Evolutionary conservation across 2,329 filamentous ascomycete species (phyloP).

Genomic region (Neoascochyta sp.): DNA sequence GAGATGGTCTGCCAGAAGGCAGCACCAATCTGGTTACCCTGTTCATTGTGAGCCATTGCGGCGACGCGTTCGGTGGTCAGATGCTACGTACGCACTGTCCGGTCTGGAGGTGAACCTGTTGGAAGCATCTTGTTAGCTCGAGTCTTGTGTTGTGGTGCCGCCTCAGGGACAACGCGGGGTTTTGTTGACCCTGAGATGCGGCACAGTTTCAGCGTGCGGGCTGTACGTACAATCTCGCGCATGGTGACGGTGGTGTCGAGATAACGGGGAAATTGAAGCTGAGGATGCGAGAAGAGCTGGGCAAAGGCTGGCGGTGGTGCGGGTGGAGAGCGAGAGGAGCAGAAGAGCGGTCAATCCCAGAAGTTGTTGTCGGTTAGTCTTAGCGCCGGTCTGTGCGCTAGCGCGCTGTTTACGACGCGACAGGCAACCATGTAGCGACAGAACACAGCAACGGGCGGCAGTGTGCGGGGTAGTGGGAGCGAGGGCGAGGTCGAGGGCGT

Average conservation of each 20-base stretch:
- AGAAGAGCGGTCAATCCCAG: slow-evolving; percentile 28
- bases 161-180: slow-evolving; percentile 42
- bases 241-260: slow-evolving; percentile 47
- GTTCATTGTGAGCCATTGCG: slow-evolving; percentile 31
- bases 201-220: slow-evolving; percentile 40
- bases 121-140: slow-evolving; percentile 52
- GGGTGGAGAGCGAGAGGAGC: slow-evolving; percentile 28
- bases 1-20: slow-evolving; percentile 82
- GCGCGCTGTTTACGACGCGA: slow-evolving; percentile 16
- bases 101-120: slow-evolving; percentile 98
- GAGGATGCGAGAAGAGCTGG: slow-evolving; percentile 30
- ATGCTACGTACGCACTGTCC: slow-evolving; percentile 88
- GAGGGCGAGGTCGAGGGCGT: no score
- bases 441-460: no score
- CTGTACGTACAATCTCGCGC: slow-evolving; percentile 64
- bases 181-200: slow-evolving; percentile 12
- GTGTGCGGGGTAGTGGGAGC: no score
- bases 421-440: slow-evolving; percentile 18
- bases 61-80: slow-evolving; percentile 7
- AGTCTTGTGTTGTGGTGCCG: slow-evolving; percentile 42
- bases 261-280: slow-evolving; percentile 25
- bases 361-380: slow-evolving; percentile 16
- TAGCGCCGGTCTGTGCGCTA: slow-evolving; percentile 10
- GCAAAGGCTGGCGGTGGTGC: slow-evolving; percentile 26
- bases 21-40: slow-evolving; percentile 99